Percentiles rank a stretch among this genome's conserved stretches.
phyloP scores from a whole-genome alignment of 345 rosid genomes.

The Melaleuca alternifolia region DNA sequence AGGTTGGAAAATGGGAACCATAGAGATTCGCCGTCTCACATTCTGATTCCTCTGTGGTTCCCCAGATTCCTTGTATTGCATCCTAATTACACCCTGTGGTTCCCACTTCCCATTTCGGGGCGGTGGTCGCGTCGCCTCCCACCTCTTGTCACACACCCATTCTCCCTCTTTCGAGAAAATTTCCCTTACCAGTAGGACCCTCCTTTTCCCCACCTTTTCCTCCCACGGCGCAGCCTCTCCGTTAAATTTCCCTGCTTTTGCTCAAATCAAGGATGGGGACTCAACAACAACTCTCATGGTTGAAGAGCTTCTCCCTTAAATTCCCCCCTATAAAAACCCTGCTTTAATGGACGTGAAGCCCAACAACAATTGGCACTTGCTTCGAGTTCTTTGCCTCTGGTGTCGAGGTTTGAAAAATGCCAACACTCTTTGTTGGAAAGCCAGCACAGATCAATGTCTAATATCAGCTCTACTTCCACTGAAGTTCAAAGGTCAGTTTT shows the following conservation, averaged over 20 bases:
- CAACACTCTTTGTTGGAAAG: not conserved
- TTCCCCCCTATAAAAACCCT: no score
- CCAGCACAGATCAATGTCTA: not conserved
- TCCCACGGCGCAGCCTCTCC: not conserved
- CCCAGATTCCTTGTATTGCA: no score
- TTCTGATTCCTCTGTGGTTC: no score
- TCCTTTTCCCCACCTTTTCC: accelerated
- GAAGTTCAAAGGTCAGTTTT: not conserved
- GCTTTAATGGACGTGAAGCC: no score
- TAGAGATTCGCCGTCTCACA: no score
- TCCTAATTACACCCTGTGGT: no score
- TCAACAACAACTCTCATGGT: not conserved
- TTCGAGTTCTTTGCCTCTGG: not conserved
- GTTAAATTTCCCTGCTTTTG: not conserved
- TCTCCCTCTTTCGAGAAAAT: no score
- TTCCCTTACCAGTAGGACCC: not conserved
- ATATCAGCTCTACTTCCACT: not conserved
- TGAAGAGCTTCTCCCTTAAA: not conserved
- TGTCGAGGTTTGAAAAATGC: not conserved
- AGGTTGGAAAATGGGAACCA: no score
- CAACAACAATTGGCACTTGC: not conserved
- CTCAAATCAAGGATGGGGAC: not conserved
- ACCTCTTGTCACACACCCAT: no score
- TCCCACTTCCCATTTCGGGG: no score
- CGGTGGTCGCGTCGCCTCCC: no score